Base-by-base conservation (phyloP, 108 stramenopile species). In the Skeletonema marinoi region DNA sequence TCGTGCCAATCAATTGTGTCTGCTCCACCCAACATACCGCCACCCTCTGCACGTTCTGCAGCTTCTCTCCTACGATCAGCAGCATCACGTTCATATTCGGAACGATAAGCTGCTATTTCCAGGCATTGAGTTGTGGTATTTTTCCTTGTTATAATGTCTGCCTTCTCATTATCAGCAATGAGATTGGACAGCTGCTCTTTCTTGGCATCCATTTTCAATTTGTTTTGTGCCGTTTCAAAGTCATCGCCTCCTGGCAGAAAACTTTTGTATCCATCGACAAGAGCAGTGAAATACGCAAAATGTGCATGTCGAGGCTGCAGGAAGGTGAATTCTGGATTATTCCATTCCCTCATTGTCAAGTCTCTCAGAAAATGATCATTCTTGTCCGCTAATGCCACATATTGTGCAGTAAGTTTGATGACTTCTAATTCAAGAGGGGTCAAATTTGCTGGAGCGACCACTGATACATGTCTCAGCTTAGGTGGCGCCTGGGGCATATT, bases 331-430 rank as follows among this genome's bases (percentile, higher is more conserved):
- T 78, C 73, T 21, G 92, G 88, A 84, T 98, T 98, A 74, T 68
- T 86, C 86, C 93, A 91, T 82, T 98, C 98, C 32, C 89, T 81
- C 66, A 84, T 58, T 3, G 91, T 88, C 44, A 98, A 78, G 59
- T 83, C 82, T 33, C 75, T 87, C 32, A 98, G 63, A 72, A 98
- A 98, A 60, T 90, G 71, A 19, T 96, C 95, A 29, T 87, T 16
- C 33, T 59, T 31, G 31, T 81, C 89, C 16, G 91, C 89, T 5
- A 96, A 80, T 6, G 98, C 98, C 13, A 94, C 92, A 73, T 95
- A 98, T 78, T 98, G 97, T n/a, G 99, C 99, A 7, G 97, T 97
- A 8, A 99, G 86, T 83, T 98, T 96, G 70, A 96, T 93, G 33
- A 89, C 73, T 68, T 98, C 97, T 6, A 97, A 74, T 69, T 98